A percentile compares a stretch with the other conserved stretches of the same genome.
Evolutionary conservation across 1,284 basidiomycete genomes (phyloP).

Genomic region (Mycosarcoma mackinlayi): DNA sequence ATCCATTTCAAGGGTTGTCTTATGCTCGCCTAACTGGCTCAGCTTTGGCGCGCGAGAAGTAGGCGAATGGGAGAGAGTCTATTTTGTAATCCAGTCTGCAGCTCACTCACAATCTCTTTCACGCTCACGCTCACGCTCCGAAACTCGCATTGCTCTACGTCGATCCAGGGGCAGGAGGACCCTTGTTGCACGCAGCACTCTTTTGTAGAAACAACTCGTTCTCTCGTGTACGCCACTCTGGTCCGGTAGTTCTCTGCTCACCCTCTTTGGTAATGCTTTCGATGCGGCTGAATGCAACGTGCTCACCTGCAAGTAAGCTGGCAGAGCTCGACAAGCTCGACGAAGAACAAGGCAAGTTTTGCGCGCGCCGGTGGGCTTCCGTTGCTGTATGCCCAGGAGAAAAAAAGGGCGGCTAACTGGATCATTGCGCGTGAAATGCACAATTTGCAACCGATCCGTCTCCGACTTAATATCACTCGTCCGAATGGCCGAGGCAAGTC

Average conservation of each 20-base stretch:
- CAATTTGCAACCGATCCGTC: neutral
- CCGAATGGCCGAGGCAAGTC: slow-evolving; percentile 3
- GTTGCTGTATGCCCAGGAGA: no score
- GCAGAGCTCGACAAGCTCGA: no score
- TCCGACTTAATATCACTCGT: slow-evolving; percentile 1
- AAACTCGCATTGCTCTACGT: neutral
- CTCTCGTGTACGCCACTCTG: no score
- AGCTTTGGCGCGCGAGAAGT: slow-evolving; percentile 6
- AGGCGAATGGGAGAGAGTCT: slow-evolving; percentile 21
- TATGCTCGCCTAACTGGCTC: neutral
- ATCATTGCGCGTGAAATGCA: slow-evolving; percentile 44
- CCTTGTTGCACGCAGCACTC: no score
- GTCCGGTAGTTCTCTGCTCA: neutral
- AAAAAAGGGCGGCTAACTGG: neutral
- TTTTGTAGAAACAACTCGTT: no score
- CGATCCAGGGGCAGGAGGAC: slow-evolving; percentile 9
- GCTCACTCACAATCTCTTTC: slow-evolving; percentile 1
- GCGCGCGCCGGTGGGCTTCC: neutral
- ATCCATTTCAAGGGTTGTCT: neutral
- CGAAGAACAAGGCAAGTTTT: no score
- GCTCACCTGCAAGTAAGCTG: no score
- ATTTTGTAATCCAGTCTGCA: slow-evolving; percentile 34
- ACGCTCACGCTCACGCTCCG: neutral
- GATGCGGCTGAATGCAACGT: no score
- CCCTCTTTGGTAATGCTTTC: no score